phyloP scores from a whole-genome alignment of 2,329 filamentous ascomycete species.

The Uncinocarpus reesii region DNA sequence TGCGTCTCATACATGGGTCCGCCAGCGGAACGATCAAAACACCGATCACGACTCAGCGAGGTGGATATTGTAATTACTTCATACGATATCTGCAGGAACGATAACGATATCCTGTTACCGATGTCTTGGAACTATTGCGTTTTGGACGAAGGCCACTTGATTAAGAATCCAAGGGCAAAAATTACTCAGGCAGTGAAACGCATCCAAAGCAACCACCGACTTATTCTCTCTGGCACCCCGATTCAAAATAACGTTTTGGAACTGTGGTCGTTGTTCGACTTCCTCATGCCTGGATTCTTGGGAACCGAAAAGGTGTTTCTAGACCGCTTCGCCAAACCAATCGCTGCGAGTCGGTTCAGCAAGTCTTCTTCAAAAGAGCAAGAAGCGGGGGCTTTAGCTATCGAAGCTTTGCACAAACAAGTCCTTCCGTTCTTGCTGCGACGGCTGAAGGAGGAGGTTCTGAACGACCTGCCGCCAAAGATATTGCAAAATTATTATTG shows the following conservation, averaged over 20 bases:
- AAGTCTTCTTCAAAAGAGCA: constrained; percentile 98
- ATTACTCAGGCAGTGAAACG: constrained; percentile 87
- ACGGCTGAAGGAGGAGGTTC: constrained; percentile 91
- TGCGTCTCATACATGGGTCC: constrained; percentile 87
- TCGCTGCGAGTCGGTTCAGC: constrained; percentile 84
- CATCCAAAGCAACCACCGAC: constrained; percentile 78
- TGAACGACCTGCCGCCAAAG: constrained; percentile 93
- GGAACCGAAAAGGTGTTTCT: constrained; percentile 95
- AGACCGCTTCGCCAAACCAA: constrained; percentile 88
- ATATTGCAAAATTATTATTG: constrained; percentile 99
- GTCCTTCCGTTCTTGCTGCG: constrained; percentile 92
- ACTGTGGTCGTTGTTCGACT: constrained; percentile 96
- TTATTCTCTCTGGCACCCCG: constrained; percentile 92
- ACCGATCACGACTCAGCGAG: constrained; percentile 58
- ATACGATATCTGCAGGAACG: constrained; percentile 95
- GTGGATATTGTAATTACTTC: constrained; percentile 95
- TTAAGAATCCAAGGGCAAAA: constrained; percentile 98
- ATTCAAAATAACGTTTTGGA: constrained; percentile 98
- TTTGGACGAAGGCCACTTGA: constrained; percentile 91
- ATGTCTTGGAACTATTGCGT: constrained; percentile 97
- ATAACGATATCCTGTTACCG: constrained; percentile 70
- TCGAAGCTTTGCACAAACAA: constrained; percentile 97
- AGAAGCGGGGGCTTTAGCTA: constrained; percentile 87
- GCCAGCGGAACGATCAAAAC: constrained; percentile 63
- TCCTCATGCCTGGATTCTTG: constrained; percentile 96